Base-by-base conservation (phyloP, 2,329 filamentous ascomycete species). In the Septoria petroselini region DNA sequence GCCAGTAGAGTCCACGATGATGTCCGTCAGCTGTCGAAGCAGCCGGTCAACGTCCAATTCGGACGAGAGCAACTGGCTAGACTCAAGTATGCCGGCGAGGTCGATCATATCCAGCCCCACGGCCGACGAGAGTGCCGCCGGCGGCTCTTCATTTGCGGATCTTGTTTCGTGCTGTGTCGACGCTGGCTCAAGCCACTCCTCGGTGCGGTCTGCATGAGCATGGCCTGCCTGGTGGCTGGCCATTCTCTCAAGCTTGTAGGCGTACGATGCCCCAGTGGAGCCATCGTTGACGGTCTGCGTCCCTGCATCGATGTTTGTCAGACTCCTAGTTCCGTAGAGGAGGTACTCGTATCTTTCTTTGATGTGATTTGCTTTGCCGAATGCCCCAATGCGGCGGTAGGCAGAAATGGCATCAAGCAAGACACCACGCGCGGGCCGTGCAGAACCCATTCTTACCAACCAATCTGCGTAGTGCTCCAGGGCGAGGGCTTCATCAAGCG, bases 21-120 rank as follows among this genome's bases (percentile, higher is more conserved):
- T 87, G 54, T 88, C 83, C 59, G 85, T 88, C 82, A 91, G 88
- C 34, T 86, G 90, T 62, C 85, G 83, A 53, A 91, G 76, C 3
- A 91, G 76, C 60, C 85, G 80, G 56, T 91, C 86, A 9, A 91
- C 80, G 57, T 86, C 80, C 8, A 91, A 70, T 42, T 90, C 85
- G 12, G 86, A 90, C 3, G 86, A 91, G 35, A 91, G 83, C 35
- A 91, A 80, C 64, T 90, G 87, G 7, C 85, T 89, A 2, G 84
- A 88, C 59, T 87, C 83, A 11, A 91, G 73, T 51, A 91, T 91
- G 18, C 84, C 85, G 34, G 87, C 84, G 54, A 91, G 69, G 66
- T 91, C 87, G 63, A 91, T 83, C 83, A 91, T 90, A 70, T 91
- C 87, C 45, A 91, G 76, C 3, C 74, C 75, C 1, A 73, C 70